Evolutionary conservation across 495 filamentous ascomycete genomes (phyloP), one percentile per base, ranked within the genome.

Genomic region (Neurospora intermedia): DNA sequence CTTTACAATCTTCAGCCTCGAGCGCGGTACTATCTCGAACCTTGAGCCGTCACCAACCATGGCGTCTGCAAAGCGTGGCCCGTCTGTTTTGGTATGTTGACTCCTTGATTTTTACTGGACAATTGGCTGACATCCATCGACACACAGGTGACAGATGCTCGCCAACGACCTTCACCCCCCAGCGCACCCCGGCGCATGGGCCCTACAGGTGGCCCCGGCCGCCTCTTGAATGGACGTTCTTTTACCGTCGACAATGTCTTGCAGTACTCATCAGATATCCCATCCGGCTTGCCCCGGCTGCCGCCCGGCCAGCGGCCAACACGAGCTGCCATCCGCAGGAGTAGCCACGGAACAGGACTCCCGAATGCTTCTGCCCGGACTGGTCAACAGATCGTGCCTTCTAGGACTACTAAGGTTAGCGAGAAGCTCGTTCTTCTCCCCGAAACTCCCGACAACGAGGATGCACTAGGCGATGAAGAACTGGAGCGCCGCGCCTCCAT

Each of bases 231-330:
- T 59, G 94, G 91, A 74, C 93, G 94, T 69, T 90, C 96, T 80
- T 93, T 99, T 76, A 96, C 93, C 15, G 96, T 99, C 78, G 96
- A 99, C 81, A 97, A 94, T 77, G 91, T 98, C 73, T 90, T 99
- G 4, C 94, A 96, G 81, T 92, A 96, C 83, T 89, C 94, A 72
- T 96, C 93, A 43, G 94, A 99, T 76, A 93, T 99, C 6, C 96
- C 96, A 23, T 98, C 96, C 0, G 94, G 93, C 81, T 94, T 98
- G 81, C 93, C 94, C 46, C 90, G 96, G 5, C 86, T 89, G 23
- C 92, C 93, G 0, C 88, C 91, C 27, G 85, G 86, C 16, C 83
- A 81, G 18, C 85, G 87, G 74, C 87, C 91, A 16, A 77, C 81
- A 35, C 87, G 88, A 41, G 83, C 78, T 83, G 43, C 82, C 13